phyloP scores from a whole-genome alignment of 176 grass and related monocot genomes.

The Saccharum spontaneum region DNA sequence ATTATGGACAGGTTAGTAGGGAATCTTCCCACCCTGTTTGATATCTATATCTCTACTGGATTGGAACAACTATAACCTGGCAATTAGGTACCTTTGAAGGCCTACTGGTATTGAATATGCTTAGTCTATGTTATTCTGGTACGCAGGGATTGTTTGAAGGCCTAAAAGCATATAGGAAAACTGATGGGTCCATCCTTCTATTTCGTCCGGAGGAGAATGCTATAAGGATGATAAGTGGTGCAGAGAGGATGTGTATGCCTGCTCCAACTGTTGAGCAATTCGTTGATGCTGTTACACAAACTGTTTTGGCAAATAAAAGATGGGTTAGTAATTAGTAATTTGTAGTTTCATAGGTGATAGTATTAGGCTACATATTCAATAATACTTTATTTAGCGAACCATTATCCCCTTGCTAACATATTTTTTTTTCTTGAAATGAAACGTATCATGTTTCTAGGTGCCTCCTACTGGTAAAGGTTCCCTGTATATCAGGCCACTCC shows the following conservation, averaged over 20 bases:
- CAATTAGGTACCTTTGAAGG: slow-evolving; percentile 9
- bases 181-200: slow-evolving; percentile 73
- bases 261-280: slow-evolving; percentile 74
- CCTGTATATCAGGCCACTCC: slow-evolving; percentile 84
- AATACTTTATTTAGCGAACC: neutral
- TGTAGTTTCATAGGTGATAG: neutral
- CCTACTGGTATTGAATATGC: neutral
- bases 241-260: slow-evolving; percentile 92
- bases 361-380: neutral
- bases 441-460: slow-evolving; percentile 51
- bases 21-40: neutral
- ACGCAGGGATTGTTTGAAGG: slow-evolving; percentile 86
- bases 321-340: slow-evolving; percentile 60
- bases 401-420: neutral
- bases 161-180: slow-evolving; percentile 83
- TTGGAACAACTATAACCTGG: neutral
- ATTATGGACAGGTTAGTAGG: slow-evolving; percentile 82
- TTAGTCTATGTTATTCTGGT: slow-evolving; percentile 8
- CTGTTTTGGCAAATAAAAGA: slow-evolving; percentile 86
- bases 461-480: slow-evolving; percentile 86
- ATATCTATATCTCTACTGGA: neutral
- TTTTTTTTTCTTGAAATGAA: neutral
- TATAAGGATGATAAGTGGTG: slow-evolving; percentile 65
- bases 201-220: slow-evolving; percentile 77
- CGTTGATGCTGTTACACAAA: slow-evolving; percentile 73